Base-by-base conservation (phyloP, 2,329 filamentous ascomycete genomes). In the Didymellaceae sp. region DNA sequence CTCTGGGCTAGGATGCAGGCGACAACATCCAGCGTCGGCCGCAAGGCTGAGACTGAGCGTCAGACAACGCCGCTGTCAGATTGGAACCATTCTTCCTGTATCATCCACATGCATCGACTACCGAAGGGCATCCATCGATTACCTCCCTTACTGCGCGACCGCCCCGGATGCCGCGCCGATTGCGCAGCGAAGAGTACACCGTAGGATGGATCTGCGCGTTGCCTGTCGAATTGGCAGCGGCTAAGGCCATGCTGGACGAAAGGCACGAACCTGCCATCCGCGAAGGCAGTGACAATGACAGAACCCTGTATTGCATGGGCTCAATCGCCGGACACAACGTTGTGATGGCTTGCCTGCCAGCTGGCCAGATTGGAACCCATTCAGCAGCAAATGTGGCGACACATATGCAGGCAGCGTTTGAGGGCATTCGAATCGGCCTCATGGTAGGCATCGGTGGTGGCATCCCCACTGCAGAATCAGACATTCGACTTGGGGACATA, bases 371-470 rank as follows among this genome's bases (percentile, higher is more conserved):
- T 31, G 75, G 75, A 10, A 74, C 50, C 8, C 67, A 46, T 34
- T 46, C 68, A 3, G 70, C 74, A 1, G 70, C 73, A 8, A 57
- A 56, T 2, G 67, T 71, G 2, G 69, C 68, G 1, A 64, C 51
- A 18, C 53, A 66, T 14, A 70, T 75, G 61, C 44, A 47, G 11
- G 41, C 54, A 5, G 65, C 63, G 4, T 77, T 76, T 50, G 49
- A 40, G 5, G 30, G 17, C 2, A 72, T 77, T 24, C 64, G 58
- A 16, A 65, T 78, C 30, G 70, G 68, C 2, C 61, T 80, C 1
- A 70, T 80, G 67, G 75, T 80, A 1, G 77, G 77, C 14, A 74
- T 80, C 28, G 76, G 73, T 0, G 72, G 72, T 21, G 63, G 63
- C 17, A 62, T 64, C n/a, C 58, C 61, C 8, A 56, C 3, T n/a